These are phyloP conservation scores for Chionographis japonica DNA, from an alignment of 106 monocot genomes.

Conservation along the genomic window DNA sequence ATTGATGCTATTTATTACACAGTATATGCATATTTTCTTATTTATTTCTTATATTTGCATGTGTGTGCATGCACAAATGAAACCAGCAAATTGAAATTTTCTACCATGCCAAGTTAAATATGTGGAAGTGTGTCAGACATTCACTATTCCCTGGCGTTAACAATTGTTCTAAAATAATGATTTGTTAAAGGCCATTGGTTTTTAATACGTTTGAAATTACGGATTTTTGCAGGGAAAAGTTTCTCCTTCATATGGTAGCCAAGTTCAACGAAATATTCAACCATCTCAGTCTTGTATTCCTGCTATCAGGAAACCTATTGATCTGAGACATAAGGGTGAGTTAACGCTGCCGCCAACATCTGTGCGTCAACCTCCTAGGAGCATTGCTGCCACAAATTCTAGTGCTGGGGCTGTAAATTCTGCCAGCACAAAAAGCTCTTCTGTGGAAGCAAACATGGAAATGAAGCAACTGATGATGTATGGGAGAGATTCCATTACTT, in stretches of 20 bases:
- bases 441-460: slow-evolving; percentile 2
- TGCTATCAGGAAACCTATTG: slow-evolving; percentile 3
- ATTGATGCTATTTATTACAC: too few relatives aligned
- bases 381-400: slow-evolving; percentile 8
- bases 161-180: background rate
- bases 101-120: too few relatives aligned
- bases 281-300: slow-evolving; percentile 11
- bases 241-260: slow-evolving; percentile 14
- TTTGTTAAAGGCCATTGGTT: background rate
- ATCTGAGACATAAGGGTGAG: slow-evolving; percentile 6
- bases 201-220: background rate
- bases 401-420: background rate
- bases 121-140: too few relatives aligned
- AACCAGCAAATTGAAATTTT: too few relatives aligned
- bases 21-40: background rate
- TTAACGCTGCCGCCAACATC: slow-evolving; percentile 10
- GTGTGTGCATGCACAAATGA: too few relatives aligned
- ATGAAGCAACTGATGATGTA: background rate
- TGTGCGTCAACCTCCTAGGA: slow-evolving; percentile 4
- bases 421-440: slow-evolving; percentile 5
- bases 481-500: background rate
- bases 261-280: slow-evolving; percentile 24
- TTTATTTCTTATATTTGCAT: background rate
- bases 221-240: slow-evolving; percentile 31
- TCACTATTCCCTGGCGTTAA: too few relatives aligned